phyloP scores from a whole-genome alignment of 208 protist species.

The Porcisia deanei region DNA sequence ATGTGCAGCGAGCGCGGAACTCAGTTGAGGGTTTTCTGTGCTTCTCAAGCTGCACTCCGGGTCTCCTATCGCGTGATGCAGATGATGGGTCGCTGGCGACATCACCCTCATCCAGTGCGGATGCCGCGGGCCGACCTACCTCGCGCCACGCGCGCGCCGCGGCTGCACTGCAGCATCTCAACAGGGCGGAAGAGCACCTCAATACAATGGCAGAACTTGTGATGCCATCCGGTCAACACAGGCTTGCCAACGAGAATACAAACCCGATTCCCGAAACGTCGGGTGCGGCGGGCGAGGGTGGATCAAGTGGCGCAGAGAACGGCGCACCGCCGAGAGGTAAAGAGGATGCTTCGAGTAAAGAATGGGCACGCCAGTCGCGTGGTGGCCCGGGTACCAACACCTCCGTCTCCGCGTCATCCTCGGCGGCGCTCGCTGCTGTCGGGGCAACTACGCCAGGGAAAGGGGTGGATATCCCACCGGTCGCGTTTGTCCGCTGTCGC shows the following conservation, averaged over 20 bases:
- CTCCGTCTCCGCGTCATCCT: not conserved
- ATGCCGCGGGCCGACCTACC: constrained; percentile 6
- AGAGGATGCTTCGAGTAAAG: not conserved
- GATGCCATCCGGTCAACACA: constrained; percentile 10
- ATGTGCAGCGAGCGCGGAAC: constrained; percentile 54
- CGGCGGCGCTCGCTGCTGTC: constrained; percentile 5
- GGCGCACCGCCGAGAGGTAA: not conserved
- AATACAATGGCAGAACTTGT: constrained; percentile 24
- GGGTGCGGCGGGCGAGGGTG: not conserved
- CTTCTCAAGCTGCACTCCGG: constrained; percentile 54
- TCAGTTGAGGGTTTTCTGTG: constrained; percentile 49
- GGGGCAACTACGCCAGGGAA: not conserved
- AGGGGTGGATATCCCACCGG: constrained; percentile 11
- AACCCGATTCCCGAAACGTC: not conserved
- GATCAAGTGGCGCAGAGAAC: not conserved
- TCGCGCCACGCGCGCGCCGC: constrained; percentile 20
- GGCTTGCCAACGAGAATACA: not conserved
- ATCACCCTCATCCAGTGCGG: constrained; percentile 3
- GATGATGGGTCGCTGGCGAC: not conserved
- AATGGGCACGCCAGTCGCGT: not conserved
- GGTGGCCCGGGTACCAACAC: not conserved
- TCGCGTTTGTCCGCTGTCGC: constrained; percentile 25
- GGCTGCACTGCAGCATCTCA: constrained; percentile 28
- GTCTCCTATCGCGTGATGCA: constrained; percentile 15
- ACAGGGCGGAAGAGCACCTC: constrained; percentile 26